A percentile compares a stretch with the other conserved stretches of the same genome.
Evolutionary conservation across 352 stramenopile species (phyloP).

Genomic region (Globisporangium takayamanum): DNA sequence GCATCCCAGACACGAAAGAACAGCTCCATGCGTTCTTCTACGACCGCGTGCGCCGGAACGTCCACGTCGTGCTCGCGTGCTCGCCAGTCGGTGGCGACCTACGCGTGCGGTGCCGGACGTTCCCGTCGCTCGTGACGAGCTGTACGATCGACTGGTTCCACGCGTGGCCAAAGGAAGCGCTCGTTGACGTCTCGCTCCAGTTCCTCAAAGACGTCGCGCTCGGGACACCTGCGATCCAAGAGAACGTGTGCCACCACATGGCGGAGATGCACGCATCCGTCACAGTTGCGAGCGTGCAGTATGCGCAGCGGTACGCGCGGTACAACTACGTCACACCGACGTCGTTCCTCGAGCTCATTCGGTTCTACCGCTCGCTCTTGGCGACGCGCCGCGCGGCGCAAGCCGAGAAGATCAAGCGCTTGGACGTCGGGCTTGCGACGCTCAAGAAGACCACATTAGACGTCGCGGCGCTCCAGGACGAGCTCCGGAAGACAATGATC

Average conservation of each 20-base stretch:
- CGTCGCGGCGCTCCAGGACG: slow-evolving; percentile 72
- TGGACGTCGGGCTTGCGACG: slow-evolving; percentile 81
- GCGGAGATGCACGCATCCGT: slow-evolving; percentile 89
- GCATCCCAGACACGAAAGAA: slow-evolving; percentile 88
- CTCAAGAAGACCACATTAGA: slow-evolving; percentile 79
- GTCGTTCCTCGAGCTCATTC: slow-evolving; percentile 90
- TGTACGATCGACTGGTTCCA: slow-evolving; percentile 90
- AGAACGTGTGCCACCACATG: slow-evolving; percentile 92
- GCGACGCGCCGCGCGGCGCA: slow-evolving; percentile 46
- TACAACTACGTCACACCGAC: slow-evolving; percentile 93
- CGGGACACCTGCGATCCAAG: slow-evolving; percentile 60
- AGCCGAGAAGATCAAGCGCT: slow-evolving; percentile 57
- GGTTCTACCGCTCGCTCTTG: slow-evolving; percentile 87
- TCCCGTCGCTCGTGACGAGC: slow-evolving; percentile 65
- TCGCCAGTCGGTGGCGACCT: slow-evolving; percentile 76
- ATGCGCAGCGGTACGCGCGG: slow-evolving; percentile 62
- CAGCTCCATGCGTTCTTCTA: slow-evolving; percentile 89
- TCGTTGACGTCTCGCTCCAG: slow-evolving; percentile 80
- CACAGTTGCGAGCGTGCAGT: slow-evolving; percentile 64
- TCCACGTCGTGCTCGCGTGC: slow-evolving; percentile 85
- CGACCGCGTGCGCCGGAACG: slow-evolving; percentile 78
- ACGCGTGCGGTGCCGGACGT: slow-evolving; percentile 70
- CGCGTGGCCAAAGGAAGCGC: slow-evolving; percentile 83
- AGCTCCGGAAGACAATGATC: slow-evolving; percentile 85
- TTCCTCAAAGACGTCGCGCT: slow-evolving; percentile 81